These are phyloP conservation scores for Auriculariales sp. DNA, from an alignment of 768 basidiomycete genomes.

Conservation along the genomic window DNA sequence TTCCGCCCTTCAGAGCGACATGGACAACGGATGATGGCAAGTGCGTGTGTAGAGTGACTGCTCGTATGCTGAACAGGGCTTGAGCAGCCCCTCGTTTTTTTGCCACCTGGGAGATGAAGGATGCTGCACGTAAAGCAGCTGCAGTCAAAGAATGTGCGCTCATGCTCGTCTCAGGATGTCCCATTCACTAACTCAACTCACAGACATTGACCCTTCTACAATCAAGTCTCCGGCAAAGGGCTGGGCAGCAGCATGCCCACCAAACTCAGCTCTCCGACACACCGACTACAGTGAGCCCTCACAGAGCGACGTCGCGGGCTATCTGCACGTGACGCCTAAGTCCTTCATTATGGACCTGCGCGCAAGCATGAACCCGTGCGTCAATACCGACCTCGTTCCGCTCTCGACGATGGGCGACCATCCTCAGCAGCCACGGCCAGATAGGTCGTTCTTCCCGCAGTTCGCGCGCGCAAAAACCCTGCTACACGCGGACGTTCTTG, in stretches of 20 bases:
- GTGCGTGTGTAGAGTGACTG: not conserved
- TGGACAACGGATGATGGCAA: constrained; percentile 26
- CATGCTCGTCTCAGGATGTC: not conserved
- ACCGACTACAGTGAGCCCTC: not conserved
- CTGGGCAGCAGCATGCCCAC: constrained; percentile 22
- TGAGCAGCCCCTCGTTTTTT: constrained; percentile 20
- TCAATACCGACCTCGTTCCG: constrained; percentile 22
- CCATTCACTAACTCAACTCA: constrained; percentile 3
- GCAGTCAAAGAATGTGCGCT: constrained; percentile 17
- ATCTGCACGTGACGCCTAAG: constrained; percentile 2
- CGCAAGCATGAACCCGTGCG: constrained; percentile 35
- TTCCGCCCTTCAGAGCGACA: constrained; percentile 33
- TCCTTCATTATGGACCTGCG: constrained; percentile 35
- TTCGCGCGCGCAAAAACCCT: constrained; percentile 37
- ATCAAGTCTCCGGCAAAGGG: constrained; percentile 4
- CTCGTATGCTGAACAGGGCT: not conserved
- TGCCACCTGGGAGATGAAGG: constrained; percentile 19
- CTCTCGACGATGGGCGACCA: constrained; percentile 42
- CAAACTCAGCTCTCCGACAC: not conserved
- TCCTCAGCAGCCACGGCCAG: no score
- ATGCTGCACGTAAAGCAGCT: constrained; percentile 20
- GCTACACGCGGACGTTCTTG: constrained; percentile 41
- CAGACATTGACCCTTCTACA: constrained; percentile 16
- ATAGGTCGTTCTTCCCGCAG: constrained; percentile 27
- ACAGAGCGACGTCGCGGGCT: not conserved